Evolutionary conservation across 495 filamentous ascomycete species (phyloP), one percentile per base, ranked within the genome.

Genomic region (Penicillium mononematosum): DNA sequence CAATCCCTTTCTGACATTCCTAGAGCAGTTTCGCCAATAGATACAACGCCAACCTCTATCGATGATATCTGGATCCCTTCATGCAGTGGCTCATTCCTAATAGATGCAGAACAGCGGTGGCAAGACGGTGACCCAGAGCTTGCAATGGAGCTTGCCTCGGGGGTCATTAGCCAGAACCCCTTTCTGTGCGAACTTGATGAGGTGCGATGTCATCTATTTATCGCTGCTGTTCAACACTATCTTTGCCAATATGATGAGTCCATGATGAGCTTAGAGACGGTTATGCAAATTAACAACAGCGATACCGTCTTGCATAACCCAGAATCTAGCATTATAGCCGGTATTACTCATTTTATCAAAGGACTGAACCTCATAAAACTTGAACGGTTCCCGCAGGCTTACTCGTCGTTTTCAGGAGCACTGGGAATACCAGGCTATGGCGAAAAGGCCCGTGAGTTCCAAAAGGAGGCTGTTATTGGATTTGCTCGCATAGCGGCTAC

Each of bases 51-150:
- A 4, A 43, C 27, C 4, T 68, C 59, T 59, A 65, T 68, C 38
- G 47, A 53, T 17, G 52, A 62, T 29, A 41, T 58, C 25, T 68
- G 67, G 67, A 31, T 62, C 17, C 63, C 54, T 24, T 55, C 59
- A 14, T 14, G 31, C 12, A 14, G 50, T 11, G 41, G 45, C 14
- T 34, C 46, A 3, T 29, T 31, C 3, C 45, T 67, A 6, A 25
- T 50, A 25, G 27, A 50, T 7, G 61, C 59, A 34, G 64, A 70
- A 50, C 4, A 44, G 8, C 25, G 32, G 3, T 70, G 67, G 64
- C 42, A 58, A 50, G 29, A 49, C 9, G 59, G 49, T 25, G 25
- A 47, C 25, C 45, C 55, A 5, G 45, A 59, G 10, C 25, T 42
- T 20, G 64, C 67, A 10, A 19, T 60, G 2, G 46, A 59, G 16